These are phyloP conservation scores for Rhodotorula mucilaginosa DNA, from an alignment of 1,284 basidiomycete genomes.

Conservation along the genomic window DNA sequence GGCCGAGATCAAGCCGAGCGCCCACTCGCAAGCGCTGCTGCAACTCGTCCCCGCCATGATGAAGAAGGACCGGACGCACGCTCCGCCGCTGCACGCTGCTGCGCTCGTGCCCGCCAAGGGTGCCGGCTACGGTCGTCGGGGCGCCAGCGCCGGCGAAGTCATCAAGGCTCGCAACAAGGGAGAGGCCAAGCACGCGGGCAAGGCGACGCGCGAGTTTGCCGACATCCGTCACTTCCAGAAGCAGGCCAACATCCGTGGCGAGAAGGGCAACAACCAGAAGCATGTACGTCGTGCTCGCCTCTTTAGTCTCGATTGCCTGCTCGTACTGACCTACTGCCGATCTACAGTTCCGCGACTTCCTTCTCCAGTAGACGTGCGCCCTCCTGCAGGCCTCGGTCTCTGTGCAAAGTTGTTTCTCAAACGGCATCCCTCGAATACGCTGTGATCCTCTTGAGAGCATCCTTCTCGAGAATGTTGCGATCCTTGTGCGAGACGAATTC, in stretches of 20 bases:
- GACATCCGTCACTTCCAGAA: conserved; percentile 53
- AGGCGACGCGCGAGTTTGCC: conserved; percentile 79
- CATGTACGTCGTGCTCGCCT: conserved; percentile 15
- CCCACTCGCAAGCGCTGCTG: conserved; percentile 35
- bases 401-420: not conserved
- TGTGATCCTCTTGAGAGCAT: too few relatives aligned
- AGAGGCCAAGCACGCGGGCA: conserved; percentile 87
- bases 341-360: conserved; percentile 29
- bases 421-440: too few relatives aligned
- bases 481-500: not conserved
- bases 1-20: conserved; percentile 27
- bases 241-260: conserved; percentile 22
- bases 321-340: not conserved
- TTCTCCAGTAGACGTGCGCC: conserved; percentile 25
- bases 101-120: conserved; percentile 74
- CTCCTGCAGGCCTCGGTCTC: not conserved
- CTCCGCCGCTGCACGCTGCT: conserved; percentile 29
- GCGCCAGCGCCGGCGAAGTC: conserved; percentile 58
- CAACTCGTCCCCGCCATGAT: conserved; percentile 26
- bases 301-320: not conserved
- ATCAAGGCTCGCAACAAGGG: conserved; percentile 90
- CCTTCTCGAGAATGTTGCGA: too few relatives aligned
- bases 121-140: conserved; percentile 74
- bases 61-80: conserved; percentile 36
- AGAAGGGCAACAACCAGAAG: conserved; percentile 37